Evolutionary conservation across 192 early-diverging fungal genomes (phyloP), one percentile per base, ranked within the genome.

Genomic region (Podila epigama): DNA sequence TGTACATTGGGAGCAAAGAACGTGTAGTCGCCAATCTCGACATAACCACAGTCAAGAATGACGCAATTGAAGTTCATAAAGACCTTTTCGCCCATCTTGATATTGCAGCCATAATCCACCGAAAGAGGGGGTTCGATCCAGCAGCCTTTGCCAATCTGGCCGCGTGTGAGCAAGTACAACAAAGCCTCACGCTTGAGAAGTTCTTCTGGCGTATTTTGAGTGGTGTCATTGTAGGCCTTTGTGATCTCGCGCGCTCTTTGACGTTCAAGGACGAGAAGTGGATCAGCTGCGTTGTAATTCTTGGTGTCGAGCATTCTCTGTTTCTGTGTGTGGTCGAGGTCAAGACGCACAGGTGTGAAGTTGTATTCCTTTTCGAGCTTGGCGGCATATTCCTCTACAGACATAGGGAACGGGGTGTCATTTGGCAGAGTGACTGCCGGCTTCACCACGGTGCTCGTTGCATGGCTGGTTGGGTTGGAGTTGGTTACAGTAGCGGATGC

Each of bases 31-130:
- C 94, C 95, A 53, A 97, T 92, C 10, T 73, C 83, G 20, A 98
- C 88, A 22, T 81, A 68, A 13, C 84, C 84, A 57, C 87, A 84
- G 69, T 98, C 96, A 8, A 97, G 80, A 53, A 98, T 85, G 0
- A 81, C 75, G 62, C 90, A 87, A 67, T 89, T 87, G 55, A 86
- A 85, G 75, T 97, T 96, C 81, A 91, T 87, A 70, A 93, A 95
- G 58, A 93, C 90, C 22, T 77, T 60, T 7, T 91, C 75, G 37
- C 95, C 95, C 15, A 96, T 58, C 25, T 78, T 83, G 25, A 91
- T 95, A 80, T 96, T 95, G 44, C 65, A 83, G 1, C 90, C 94
- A 71, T 94, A 97, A 78, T 96, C 95, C 58, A 83, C 86, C 41
- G 69, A 80, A 36, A 93, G 88, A 10, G 90, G 94, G 12, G 86